Evolutionary conservation across 495 filamentous ascomycete genomes (phyloP).

Genomic region (Pseudomonodictys pantanalensis): DNA sequence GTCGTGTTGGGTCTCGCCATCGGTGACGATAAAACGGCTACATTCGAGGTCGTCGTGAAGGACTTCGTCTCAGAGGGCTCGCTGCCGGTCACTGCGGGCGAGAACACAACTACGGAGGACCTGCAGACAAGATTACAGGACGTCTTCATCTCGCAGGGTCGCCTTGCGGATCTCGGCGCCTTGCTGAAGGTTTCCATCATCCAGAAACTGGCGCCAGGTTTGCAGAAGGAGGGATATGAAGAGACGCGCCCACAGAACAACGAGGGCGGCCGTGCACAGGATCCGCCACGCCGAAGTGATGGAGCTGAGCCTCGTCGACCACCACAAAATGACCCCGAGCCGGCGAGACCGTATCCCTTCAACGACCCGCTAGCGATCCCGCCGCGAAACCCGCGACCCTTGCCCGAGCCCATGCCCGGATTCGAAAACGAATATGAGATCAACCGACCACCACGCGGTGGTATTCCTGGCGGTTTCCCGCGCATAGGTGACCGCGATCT

Average conservation of each 20-base stretch:
- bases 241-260: slow-evolving; percentile 38
- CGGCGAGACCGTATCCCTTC: slow-evolving; percentile 64
- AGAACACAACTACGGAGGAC: slow-evolving; percentile 28
- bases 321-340: slow-evolving; percentile 46
- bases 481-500: slow-evolving; percentile 41
- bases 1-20: slow-evolving; percentile 75
- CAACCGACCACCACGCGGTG: slow-evolving; percentile 60
- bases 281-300: slow-evolving; percentile 29
- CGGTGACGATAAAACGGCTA: slow-evolving; percentile 74
- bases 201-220: slow-evolving; percentile 70
- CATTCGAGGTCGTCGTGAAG: slow-evolving; percentile 68
- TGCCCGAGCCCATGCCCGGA: slow-evolving; percentile 61
- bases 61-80: slow-evolving; percentile 71
- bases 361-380: slow-evolving; percentile 62
- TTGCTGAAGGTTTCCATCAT: slow-evolving; percentile 74
- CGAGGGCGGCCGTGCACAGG: not conserved
- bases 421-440: slow-evolving; percentile 95
- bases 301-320: slow-evolving; percentile 47
- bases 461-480: slow-evolving; percentile 30
- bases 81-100: slow-evolving; percentile 49
- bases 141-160: slow-evolving; percentile 68
- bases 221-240: slow-evolving; percentile 75
- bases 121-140: slow-evolving; percentile 52
- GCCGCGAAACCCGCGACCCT: slow-evolving; percentile 65
- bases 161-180: slow-evolving; percentile 64